Evolutionary conservation across 768 basidiomycete species (phyloP), one percentile per base, ranked within the genome.

Genomic region (Pleurotus sapidus): DNA sequence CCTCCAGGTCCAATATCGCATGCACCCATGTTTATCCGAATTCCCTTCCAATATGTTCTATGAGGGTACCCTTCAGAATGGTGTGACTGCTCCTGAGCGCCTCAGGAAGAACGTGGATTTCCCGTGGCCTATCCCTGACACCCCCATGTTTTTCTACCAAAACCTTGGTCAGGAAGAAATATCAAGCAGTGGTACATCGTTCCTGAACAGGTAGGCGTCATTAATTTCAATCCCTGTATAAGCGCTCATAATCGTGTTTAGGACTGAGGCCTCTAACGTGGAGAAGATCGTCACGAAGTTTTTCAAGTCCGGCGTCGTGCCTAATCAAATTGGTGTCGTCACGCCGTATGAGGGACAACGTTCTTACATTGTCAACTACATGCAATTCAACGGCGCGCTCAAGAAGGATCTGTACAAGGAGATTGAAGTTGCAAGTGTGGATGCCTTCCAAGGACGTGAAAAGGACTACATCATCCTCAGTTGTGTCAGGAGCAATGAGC

Each of bases 41-140:
- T 99, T 99, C 78, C 96, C 97, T 2, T 96, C 94, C 58, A 99
- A 99, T 74, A 99, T 99, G 97, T 98, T 99, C 78, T 99, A 99
- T 71, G 97, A 99, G 69, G 97, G 97, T 20, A 96, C 96, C 0
- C 74, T 99, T 24, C 97, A 99, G 74, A 99, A 99, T 69, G 97
- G 97, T 70, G 97, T 99, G 55, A 99, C 97, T 9, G 97, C 97
- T 14, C 97, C 97, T 3, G 97, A 99, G 70, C 85, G 97, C 40
- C 77, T 99, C 61, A 82, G 95, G 75, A 98, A 96, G 82, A 96
- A 98, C 63, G 95, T 98, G 42, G 97, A 98, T 70, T 99, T 98
- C 75, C 97, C 97, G 0, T 98, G 97, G 97, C 97, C 97, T 5
- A 85, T 91, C 40, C 89, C 91, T 14, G 94, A 96, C 65, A 96